A percentile compares a stretch with the other conserved stretches of the same genome.
These are phyloP conservation scores for Gloeopeniophorella convolvens DNA, from an alignment of 768 basidiomycete genomes.

Conservation along the genomic window DNA sequence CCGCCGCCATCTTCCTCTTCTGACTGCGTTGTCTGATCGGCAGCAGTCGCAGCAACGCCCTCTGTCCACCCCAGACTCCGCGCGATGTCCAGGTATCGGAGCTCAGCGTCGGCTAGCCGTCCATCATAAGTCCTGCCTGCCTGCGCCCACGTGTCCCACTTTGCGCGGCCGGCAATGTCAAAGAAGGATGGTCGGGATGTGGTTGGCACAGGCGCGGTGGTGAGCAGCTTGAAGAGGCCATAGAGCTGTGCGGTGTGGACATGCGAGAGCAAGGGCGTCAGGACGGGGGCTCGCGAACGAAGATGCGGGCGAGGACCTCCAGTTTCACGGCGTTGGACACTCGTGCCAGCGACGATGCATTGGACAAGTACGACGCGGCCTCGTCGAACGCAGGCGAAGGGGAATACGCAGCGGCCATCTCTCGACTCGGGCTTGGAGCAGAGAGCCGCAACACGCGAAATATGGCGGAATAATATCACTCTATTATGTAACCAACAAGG, in stretches of 20 bases:
- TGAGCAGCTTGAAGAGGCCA: conserved; percentile 74
- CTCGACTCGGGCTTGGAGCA: conserved; percentile 11
- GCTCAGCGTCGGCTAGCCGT: conserved; percentile 45
- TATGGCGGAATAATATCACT: conserved; percentile 20
- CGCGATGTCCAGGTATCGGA: conserved; percentile 64
- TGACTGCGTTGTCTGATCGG: conserved; percentile 26
- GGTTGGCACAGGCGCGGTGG: conserved; percentile 48
- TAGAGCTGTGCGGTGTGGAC: conserved; percentile 51
- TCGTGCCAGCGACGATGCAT: conserved; percentile 43
- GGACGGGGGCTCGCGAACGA: conserved; percentile 14
- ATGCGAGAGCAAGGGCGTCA: conserved; percentile 14
- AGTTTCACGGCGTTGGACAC: conserved; percentile 62
- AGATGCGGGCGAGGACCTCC: conserved; percentile 47
- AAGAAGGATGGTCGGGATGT: conserved; percentile 65
- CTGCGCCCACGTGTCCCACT: conserved; percentile 80
- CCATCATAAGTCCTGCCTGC: conserved; percentile 42
- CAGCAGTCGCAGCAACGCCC: conserved; percentile 21
- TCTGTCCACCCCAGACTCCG: conserved; percentile 61
- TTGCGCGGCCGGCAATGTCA: conserved; percentile 72
- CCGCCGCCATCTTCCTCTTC: conserved; percentile 7
- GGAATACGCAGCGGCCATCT: conserved; percentile 22
- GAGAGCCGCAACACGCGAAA: neutral
- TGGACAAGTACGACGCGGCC: conserved; percentile 61
- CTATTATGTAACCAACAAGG: conserved; percentile 34
- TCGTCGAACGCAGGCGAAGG: conserved; percentile 43